Percentiles rank a stretch among this genome's conserved stretches.
phyloP scores from a whole-genome alignment of 345 rosid genomes.

The Theobroma cacao region DNA sequence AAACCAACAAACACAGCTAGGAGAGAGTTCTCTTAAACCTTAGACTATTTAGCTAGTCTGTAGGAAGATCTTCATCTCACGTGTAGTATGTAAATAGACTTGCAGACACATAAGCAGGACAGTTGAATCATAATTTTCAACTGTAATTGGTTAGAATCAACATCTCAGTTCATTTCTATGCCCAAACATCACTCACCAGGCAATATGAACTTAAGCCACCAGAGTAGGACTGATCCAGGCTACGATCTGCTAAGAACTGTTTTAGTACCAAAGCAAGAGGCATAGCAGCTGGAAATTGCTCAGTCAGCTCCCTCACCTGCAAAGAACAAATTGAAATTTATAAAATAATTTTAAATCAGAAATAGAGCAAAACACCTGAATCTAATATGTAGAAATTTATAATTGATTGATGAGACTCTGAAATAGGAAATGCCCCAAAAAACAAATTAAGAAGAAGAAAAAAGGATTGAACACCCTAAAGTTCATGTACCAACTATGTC shows the following conservation, averaged over 20 bases:
- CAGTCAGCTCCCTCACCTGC: slow-evolving; percentile 87
- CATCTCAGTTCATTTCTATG: neutral
- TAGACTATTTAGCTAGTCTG: neutral
- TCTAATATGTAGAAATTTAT: neutral
- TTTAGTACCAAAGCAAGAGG: slow-evolving; percentile 96
- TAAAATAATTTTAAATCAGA: neutral
- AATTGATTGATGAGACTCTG: neutral
- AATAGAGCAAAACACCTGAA: neutral
- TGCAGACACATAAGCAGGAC: neutral
- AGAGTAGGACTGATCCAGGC: slow-evolving; percentile 94
- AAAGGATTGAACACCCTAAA: neutral
- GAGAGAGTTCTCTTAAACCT: neutral
- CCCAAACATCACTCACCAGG: slow-evolving; percentile 51
- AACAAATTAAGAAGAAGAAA: neutral
- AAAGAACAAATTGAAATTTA: slow-evolving; percentile 19
- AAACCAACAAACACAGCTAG: neutral
- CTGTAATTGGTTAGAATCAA: neutral
- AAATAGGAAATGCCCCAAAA: neutral
- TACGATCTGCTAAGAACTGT: slow-evolving; percentile 97
- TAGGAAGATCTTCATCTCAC: neutral
- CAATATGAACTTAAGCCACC: slow-evolving; percentile 99
- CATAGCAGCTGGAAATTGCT: slow-evolving; percentile 88
- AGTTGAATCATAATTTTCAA: neutral
- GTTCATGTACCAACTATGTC: neutral
- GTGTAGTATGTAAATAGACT: neutral